Base-by-base conservation (phyloP, 129 eudicot genomes). In the Apium graveolens region DNA sequence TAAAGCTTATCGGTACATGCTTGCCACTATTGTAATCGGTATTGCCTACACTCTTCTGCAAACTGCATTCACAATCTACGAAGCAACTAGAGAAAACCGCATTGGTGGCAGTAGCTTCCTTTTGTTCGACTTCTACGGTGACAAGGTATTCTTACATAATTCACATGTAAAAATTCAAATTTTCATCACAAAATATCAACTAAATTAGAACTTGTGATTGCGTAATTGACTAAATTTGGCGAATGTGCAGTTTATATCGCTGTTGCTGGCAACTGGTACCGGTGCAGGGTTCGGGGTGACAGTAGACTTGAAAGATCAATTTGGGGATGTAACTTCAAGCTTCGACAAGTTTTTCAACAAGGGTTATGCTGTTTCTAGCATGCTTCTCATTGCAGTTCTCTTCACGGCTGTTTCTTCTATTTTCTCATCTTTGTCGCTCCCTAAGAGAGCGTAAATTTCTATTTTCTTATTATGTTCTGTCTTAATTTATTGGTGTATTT, bases 281-380 rank as follows among this genome's bases (percentile, higher is more conserved):
- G 89, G 43, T 13, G 88, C 85, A 42, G 80, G 85, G 16, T 85
- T 85, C 48, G 89, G 82, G 0, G 53, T 69, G 18, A 85, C 84
- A 48, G 48, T 44, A 73, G 77, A 73, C 32, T 27, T 73, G 77
- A 73, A 73, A 73, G 77, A 73, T 12, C 60, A 73, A 9, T 11
- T 42, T 1, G 32, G 11, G 26, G 27, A 5, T 37, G 3, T 24
- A 6, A 68, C 8, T 31, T 57, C 71, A 1, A 12, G 26, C 66
- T 60, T 27, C 11, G 37, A 44, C 46, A 39, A 80, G 6, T 80
- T 80, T 55, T 70, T 71, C 32, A 31, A 66, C 57, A 55, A 49
- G 31, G 78, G 49, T 4, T 26, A 34, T 34, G 79, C 84, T 63
- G 79, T 79, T 41, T 32, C 84, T 2, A 75, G 84, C 80, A 60